Evolutionary conservation across 306 rosid genomes (phyloP).

Genomic region (Castanospermum australe): DNA sequence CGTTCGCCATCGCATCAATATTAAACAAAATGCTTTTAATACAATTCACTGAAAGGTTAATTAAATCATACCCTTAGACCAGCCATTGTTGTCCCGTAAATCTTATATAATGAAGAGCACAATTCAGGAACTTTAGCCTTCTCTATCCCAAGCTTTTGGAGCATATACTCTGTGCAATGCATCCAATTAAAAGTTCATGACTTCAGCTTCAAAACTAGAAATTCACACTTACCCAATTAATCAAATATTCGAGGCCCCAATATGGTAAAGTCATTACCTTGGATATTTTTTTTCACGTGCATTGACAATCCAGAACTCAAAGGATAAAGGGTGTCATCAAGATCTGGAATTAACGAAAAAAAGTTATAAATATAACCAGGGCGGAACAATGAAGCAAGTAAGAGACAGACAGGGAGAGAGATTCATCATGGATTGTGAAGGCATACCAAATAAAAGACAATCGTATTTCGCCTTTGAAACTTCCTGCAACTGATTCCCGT

Average conservation of each 20-base stretch:
- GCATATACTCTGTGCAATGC: constrained; percentile 60
- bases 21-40: neutral
- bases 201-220: neutral
- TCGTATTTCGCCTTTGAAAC: constrained; percentile 49
- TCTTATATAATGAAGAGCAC: constrained; percentile 60
- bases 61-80: constrained; percentile 68
- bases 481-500: constrained; percentile 49
- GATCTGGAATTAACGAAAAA: constrained; percentile 53
- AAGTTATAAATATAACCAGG: neutral
- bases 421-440: neutral
- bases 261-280: constrained; percentile 40
- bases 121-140: constrained; percentile 58
- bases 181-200: neutral
- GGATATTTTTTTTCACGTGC: constrained; percentile 59
- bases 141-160: constrained; percentile 63
- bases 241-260: neutral
- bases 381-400: neutral
- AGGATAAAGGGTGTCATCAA: constrained; percentile 94
- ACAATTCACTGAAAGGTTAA: neutral
- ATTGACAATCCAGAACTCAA: constrained; percentile 64
- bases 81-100: constrained; percentile 90
- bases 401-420: neutral
- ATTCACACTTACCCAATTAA: neutral
- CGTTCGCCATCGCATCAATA: neutral
- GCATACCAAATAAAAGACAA: constrained; percentile 79